These are phyloP conservation scores for Penicillium concentricum DNA, from an alignment of 2,329 filamentous ascomycete genomes.

Conservation along the genomic window DNA sequence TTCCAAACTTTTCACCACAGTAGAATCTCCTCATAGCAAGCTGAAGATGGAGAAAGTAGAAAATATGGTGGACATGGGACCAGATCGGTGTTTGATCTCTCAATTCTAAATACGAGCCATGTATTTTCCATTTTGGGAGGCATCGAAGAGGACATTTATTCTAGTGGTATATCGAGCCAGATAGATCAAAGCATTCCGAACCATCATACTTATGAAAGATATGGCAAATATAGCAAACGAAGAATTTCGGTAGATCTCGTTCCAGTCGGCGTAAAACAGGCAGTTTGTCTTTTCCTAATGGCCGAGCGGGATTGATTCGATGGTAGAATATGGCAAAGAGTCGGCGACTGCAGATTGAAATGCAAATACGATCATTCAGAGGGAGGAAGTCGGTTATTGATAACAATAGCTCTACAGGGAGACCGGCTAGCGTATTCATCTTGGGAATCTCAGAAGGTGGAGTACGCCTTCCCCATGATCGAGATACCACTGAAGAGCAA, in stretches of 20 bases:
- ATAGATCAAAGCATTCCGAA: not conserved
- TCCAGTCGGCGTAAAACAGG: not conserved
- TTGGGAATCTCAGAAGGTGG: not conserved
- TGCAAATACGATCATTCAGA: not conserved
- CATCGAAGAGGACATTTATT: not conserved
- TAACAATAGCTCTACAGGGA: not conserved
- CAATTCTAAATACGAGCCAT: not conserved
- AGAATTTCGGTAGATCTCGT: not conserved
- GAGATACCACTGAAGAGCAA: not conserved
- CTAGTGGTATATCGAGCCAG: not conserved
- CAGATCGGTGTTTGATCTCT: not conserved
- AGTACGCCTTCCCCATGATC: not conserved
- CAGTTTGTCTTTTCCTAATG: not conserved
- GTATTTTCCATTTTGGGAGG: not conserved
- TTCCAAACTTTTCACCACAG: not conserved
- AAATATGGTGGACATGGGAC: not conserved
- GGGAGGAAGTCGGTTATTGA: slow-evolving; percentile 1
- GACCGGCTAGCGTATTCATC: not conserved
- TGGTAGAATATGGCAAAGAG: not conserved
- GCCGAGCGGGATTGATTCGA: not conserved
- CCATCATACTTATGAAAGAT: not conserved
- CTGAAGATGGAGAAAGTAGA: not conserved
- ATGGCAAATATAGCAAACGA: not conserved
- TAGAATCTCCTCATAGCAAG: not conserved
- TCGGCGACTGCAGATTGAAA: not conserved